Evolutionary conservation across 2,329 filamentous ascomycete species (phyloP).

Genomic region (Sclerotinia spermophila): DNA sequence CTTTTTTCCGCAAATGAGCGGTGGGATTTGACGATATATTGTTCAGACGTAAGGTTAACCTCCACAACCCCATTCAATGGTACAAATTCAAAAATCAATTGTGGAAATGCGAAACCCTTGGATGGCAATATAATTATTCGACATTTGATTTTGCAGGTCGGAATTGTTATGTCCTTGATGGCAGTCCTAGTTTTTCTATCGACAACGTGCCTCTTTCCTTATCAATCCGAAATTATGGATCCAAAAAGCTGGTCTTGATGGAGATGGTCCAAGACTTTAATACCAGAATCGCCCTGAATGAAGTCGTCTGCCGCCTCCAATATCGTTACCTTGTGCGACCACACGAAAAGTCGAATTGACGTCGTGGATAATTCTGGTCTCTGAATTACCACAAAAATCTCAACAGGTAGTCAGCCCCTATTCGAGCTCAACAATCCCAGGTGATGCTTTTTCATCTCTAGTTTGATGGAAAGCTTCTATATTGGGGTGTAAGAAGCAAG

Average conservation of each 20-base stretch:
- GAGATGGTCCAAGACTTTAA: too few species aligned
- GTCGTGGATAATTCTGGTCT: neutral
- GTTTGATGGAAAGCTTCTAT: neutral
- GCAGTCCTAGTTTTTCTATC: neutral
- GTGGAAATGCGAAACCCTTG: neutral
- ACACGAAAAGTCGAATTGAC: neutral
- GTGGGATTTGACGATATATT: neutral
- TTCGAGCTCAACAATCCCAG: neutral
- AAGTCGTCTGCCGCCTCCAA: neutral
- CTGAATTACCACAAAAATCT: too few species aligned
- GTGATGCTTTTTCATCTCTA: neutral
- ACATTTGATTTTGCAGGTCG: neutral
- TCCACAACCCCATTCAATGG: neutral
- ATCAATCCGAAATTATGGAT: neutral
- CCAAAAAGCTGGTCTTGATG: too few species aligned
- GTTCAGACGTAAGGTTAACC: neutral
- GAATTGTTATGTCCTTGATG: neutral
- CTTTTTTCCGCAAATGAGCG: neutral
- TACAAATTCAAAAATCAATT: neutral
- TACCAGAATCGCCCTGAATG: too few species aligned
- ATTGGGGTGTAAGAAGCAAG: neutral
- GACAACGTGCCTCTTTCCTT: neutral
- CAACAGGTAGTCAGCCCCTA: neutral
- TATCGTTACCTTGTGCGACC: neutral
- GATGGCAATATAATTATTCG: neutral